A percentile compares a stretch with the other conserved stretches of the same genome.
Evolutionary conservation across 345 rosid species (phyloP).

Genomic region (Camelina sativa): DNA sequence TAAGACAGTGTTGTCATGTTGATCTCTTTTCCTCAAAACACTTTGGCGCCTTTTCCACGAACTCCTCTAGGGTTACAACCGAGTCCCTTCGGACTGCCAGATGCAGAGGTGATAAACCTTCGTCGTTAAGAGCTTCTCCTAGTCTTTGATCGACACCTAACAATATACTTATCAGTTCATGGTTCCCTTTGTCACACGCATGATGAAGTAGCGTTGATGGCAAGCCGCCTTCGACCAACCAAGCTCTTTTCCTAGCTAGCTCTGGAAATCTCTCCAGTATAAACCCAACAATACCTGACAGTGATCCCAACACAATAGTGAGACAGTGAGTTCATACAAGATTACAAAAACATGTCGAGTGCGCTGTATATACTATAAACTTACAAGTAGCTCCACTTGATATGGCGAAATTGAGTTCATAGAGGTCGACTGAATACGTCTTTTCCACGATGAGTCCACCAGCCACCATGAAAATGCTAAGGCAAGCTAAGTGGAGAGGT

Average conservation of each 20-base stretch:
- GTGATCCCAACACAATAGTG: background rate
- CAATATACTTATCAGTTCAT: slow-evolving; percentile 51
- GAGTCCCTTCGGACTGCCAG: slow-evolving; percentile 56
- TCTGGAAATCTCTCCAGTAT: slow-evolving; percentile 37
- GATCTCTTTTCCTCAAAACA: slow-evolving; percentile 41
- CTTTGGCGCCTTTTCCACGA: slow-evolving; percentile 41
- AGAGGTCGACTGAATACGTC: background rate
- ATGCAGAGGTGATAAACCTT: slow-evolving; percentile 59
- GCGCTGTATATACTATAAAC: background rate
- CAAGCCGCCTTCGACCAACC: slow-evolving; percentile 13
- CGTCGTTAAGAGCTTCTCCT: slow-evolving; percentile 42
- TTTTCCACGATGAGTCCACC: slow-evolving; percentile 10
- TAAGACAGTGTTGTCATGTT: slow-evolving; percentile 57
- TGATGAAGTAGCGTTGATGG: slow-evolving; percentile 48
- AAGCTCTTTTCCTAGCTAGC: slow-evolving; percentile 34
- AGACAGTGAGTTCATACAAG: background rate
- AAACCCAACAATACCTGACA: slow-evolving; percentile 8
- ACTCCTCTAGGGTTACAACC: slow-evolving; percentile 49
- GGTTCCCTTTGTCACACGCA: slow-evolving; percentile 55
- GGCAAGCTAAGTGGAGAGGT: slow-evolving; percentile 25
- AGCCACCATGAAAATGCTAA: slow-evolving; percentile 5
- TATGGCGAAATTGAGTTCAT: slow-evolving; percentile 26
- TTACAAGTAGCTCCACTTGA: slow-evolving; percentile 23
- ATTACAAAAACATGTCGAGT: background rate
- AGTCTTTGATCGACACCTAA: slow-evolving; percentile 46